These are phyloP conservation scores for Oryza meyeriana DNA, from an alignment of 176 grass and related monocot species.

Conservation along the genomic window DNA sequence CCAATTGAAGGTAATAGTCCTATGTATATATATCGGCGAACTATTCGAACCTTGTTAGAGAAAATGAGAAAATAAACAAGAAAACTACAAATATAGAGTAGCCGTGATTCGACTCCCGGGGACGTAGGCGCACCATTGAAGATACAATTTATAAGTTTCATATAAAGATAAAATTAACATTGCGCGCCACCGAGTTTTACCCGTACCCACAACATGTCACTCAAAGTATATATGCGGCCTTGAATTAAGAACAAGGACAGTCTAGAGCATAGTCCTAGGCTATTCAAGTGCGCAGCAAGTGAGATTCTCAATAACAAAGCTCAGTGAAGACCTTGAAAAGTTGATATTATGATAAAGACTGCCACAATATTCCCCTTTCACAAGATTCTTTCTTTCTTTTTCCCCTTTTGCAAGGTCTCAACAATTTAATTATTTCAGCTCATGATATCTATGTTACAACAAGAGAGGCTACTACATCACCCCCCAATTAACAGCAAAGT, in stretches of 20 bases:
- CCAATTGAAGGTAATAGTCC: not conserved
- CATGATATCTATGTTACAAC: conserved; percentile 26
- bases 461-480: conserved; percentile 5
- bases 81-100: not conserved
- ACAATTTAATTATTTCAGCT: not conserved
- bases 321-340: conserved; percentile 31
- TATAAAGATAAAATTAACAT: not conserved
- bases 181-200: not conserved
- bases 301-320: conserved; percentile 32
- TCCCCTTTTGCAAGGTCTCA: not conserved
- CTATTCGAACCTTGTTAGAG: not conserved
- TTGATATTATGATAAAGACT: conserved; percentile 9
- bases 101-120: not conserved
- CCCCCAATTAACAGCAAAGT: conserved; percentile 13
- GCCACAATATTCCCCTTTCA: conserved; percentile 26
- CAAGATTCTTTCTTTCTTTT: not conserved
- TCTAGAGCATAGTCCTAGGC: conserved; percentile 2
- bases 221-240: not conserved
- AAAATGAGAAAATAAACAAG: not conserved
- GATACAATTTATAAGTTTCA: not conserved
- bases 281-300: conserved; percentile 21
- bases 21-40: too few species aligned
- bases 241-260: not conserved
- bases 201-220: not conserved
- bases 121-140: too few species aligned